Evolutionary conservation across 2,329 filamentous ascomycete species (phyloP).

Genomic region (Eurotiales sp.): DNA sequence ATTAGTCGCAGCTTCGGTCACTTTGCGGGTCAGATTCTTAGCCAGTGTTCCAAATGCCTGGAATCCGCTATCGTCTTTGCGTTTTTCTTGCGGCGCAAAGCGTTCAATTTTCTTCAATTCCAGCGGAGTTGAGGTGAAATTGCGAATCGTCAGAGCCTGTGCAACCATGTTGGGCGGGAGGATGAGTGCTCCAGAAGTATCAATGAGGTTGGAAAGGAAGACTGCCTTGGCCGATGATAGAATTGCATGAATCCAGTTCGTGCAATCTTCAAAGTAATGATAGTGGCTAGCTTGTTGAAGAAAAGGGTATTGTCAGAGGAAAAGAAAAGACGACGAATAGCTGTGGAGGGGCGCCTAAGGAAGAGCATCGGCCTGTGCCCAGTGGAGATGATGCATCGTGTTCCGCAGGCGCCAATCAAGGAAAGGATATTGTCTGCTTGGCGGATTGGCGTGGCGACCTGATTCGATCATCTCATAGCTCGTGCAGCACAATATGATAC

Average conservation of each 20-base stretch:
- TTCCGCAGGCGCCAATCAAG: constrained; percentile 4
- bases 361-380: too few species aligned
- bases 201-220: neutral
- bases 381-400: constrained; percentile 1
- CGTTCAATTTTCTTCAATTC: constrained; percentile 70
- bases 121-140: constrained; percentile 71
- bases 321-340: too few species aligned
- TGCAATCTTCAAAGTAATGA: too few species aligned
- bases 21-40: constrained; percentile 44
- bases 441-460: neutral
- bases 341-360: too few species aligned
- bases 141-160: constrained; percentile 66
- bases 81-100: constrained; percentile 56
- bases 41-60: constrained; percentile 41
- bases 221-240: neutral
- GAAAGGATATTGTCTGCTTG: constrained; percentile 7
- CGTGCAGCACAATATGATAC: neutral
- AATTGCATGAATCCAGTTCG: too few species aligned
- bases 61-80: constrained; percentile 14
- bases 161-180: constrained; percentile 32
- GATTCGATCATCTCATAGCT: neutral
- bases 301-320: too few species aligned
- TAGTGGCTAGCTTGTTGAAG: too few species aligned
- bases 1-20: constrained; percentile 41
- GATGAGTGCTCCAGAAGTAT: neutral